Evolutionary conservation across 2,329 filamentous ascomycete genomes (phyloP).

Genomic region (Fusarium ambrosium): DNA sequence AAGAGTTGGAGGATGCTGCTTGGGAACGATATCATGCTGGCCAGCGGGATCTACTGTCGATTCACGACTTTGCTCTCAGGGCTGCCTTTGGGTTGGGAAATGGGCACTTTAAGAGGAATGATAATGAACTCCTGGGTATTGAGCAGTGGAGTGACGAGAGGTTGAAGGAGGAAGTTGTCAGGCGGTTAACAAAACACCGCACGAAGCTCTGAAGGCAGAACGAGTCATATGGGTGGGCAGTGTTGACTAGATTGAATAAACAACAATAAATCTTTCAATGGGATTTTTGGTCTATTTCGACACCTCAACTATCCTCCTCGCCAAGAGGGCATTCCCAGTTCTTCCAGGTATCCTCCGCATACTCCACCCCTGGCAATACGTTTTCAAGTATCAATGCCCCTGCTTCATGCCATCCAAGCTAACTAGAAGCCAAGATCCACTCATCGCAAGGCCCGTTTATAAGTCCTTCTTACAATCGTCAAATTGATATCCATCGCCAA

Average conservation of each 20-base stretch:
- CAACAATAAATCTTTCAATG: too few species aligned
- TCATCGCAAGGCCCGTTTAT: too few species aligned
- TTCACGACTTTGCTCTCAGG: neutral
- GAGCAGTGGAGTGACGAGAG: slow-evolving; percentile 3
- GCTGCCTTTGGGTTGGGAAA: slow-evolving; percentile 5
- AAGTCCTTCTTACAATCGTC: neutral
- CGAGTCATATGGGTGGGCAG: too few species aligned
- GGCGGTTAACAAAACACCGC: neutral
- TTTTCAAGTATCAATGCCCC: too few species aligned
- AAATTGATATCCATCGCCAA: neutral
- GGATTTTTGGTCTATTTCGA: too few species aligned
- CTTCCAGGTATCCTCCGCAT: too few species aligned
- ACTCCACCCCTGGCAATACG: too few species aligned
- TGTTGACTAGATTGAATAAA: too few species aligned
- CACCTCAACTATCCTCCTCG: too few species aligned
- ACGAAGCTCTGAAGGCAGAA: neutral
- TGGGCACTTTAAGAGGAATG: neutral
- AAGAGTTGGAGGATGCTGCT: neutral
- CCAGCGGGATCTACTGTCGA: neutral
- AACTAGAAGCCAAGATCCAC: neutral
- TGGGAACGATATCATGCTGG: slow-evolving; percentile 14
- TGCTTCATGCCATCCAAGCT: too few species aligned
- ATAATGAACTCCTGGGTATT: neutral
- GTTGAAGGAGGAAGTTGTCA: neutral
- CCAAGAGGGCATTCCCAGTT: too few species aligned